Evolutionary conservation across 805 yeast genomes (phyloP).

Genomic region (Yarrowia phangngaensis): DNA sequence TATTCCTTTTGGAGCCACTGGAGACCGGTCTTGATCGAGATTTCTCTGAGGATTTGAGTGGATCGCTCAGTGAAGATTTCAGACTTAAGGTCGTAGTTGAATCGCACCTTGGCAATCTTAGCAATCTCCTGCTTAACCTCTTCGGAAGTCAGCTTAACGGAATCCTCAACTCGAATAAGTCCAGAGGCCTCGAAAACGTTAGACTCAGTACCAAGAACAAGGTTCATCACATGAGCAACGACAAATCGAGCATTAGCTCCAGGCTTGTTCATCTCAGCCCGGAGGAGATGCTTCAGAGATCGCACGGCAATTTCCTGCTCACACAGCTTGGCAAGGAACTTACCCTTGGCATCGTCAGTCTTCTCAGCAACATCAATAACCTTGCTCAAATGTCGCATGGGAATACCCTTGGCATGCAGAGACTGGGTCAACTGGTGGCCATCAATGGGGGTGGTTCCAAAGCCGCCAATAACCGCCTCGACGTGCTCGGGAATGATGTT

Average conservation of each 20-base stretch:
- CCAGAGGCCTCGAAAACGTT: conserved; percentile 40
- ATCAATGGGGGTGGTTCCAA: conserved; percentile 64
- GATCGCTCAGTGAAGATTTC: conserved; percentile 4
- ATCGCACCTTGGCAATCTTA: conserved; percentile 45
- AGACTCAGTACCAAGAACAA: conserved; percentile 45
- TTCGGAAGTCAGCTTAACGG: conserved; percentile 49
- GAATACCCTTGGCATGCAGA: conserved; percentile 80
- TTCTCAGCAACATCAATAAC: conserved; percentile 44
- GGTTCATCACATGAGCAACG: conserved; percentile 66
- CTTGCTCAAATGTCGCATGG: conserved; percentile 78
- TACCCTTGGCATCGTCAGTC: conserved; percentile 40
- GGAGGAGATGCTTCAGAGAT: conserved; percentile 69
- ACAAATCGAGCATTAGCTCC: conserved; percentile 39
- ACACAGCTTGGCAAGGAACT: conserved; percentile 48
- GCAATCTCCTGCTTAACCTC: conserved; percentile 50
- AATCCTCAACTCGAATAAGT: conserved; percentile 42
- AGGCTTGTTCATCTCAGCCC: conserved; percentile 50
- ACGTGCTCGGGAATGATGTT: conserved; percentile 62
- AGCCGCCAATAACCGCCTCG: conserved; percentile 50
- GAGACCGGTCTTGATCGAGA: conserved; percentile 75
- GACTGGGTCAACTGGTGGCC: conserved; percentile 67
- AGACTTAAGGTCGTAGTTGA: conserved; percentile 2
- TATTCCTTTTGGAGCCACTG: conserved; percentile 66
- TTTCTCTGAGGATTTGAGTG: conserved; percentile 58
- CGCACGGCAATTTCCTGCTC: conserved; percentile 73